Conservation (phyloP, 164 flowering plant genomes). For the Vitis rotundifolia region DNA sequence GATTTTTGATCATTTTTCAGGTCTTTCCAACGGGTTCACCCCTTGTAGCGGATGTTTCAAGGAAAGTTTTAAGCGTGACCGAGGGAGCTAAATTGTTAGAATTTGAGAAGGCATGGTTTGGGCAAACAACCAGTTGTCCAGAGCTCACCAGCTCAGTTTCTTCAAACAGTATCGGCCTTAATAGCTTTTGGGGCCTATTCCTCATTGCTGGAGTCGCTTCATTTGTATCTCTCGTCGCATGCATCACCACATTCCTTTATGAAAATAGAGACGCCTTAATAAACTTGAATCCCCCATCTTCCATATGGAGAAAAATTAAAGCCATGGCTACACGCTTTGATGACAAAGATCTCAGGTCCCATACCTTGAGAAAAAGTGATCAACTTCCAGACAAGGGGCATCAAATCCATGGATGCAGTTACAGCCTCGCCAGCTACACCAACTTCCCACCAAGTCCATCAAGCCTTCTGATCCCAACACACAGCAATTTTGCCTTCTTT, state of each 20-base stretch:
- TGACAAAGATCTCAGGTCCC: not conserved
- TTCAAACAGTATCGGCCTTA: constrained; percentile 23
- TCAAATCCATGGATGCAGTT: no score
- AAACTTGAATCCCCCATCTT: not conserved
- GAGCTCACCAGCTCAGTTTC: not conserved
- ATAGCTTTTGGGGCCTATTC: constrained; percentile 48
- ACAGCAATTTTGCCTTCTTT: no score
- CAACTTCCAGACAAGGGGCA: no score
- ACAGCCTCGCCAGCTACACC: no score
- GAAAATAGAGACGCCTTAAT: no score
- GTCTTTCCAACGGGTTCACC: constrained; percentile 42
- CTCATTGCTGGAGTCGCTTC: constrained; percentile 39
- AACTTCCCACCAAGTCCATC: no score
- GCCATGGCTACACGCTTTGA: not conserved
- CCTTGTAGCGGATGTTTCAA: constrained; percentile 37
- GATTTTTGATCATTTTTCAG: constrained; percentile 10
- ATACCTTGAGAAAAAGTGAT: not conserved
- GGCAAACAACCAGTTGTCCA: constrained; percentile 8
- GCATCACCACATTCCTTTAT: no score
- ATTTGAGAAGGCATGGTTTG: constrained; percentile 36
- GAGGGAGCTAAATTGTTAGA: constrained; percentile 25
- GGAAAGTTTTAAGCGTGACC: constrained; percentile 33
- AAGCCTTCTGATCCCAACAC: no score
- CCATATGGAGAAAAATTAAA: not conserved
- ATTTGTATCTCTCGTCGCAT: constrained; percentile 14